phyloP scores from a whole-genome alignment of 2,329 filamentous ascomycete genomes.

The Paraphoma chrysanthemicola region DNA sequence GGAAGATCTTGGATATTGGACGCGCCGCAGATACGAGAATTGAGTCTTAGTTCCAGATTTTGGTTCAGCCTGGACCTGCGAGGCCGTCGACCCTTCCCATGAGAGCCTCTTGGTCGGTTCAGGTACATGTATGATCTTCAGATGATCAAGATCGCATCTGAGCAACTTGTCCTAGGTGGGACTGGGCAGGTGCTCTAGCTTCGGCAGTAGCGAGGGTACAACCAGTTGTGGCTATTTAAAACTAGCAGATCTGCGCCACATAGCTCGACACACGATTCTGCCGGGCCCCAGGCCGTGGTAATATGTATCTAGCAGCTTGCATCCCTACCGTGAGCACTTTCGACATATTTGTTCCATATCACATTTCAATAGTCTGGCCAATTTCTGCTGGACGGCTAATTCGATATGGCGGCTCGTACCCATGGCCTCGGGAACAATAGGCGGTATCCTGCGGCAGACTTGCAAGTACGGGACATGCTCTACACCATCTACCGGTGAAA shows the following conservation, averaged over 20 bases:
- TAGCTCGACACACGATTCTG: constrained; percentile 33
- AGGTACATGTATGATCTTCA: not conserved
- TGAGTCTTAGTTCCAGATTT: not conserved
- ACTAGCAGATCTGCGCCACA: constrained; percentile 24
- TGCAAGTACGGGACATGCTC: constrained; percentile 7
- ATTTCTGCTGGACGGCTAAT: constrained; percentile 27
- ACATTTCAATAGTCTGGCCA: constrained; percentile 24
- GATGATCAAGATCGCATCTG: not conserved
- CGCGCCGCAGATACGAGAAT: not conserved
- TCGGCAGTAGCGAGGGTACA: constrained; percentile 18
- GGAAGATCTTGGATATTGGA: not conserved
- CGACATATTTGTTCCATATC: constrained; percentile 30
- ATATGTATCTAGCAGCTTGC: constrained; percentile 19
- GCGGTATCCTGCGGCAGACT: constrained; percentile 1
- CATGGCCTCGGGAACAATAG: constrained; percentile 25
- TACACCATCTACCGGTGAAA: constrained; percentile 23
- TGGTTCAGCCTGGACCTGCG: constrained; percentile 1
- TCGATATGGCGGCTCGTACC: constrained; percentile 14
- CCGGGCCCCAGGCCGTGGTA: constrained; percentile 30
- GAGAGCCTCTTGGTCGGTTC: not conserved
- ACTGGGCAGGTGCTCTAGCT: not conserved
- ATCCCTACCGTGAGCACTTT: constrained; percentile 33
- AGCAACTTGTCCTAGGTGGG: not conserved
- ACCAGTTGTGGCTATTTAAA: constrained; percentile 30
- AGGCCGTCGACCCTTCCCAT: not conserved